Evolutionary conservation across 805 yeast species (phyloP), one percentile per base, ranked within the genome.

Genomic region (Candida lessepsii): DNA sequence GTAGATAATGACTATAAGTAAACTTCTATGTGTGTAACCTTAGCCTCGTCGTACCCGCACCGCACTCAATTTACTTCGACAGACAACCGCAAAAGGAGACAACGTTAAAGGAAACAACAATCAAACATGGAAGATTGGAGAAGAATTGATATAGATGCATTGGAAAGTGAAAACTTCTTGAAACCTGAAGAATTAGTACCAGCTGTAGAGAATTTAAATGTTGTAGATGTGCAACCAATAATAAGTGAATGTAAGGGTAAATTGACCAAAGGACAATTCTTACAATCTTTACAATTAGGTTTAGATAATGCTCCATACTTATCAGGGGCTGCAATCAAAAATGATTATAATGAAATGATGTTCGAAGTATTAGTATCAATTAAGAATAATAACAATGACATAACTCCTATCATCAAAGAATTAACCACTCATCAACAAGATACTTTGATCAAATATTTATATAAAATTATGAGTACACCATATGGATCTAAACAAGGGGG

Each of bases 141-240:
- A 76, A 81, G 93, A 75, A 87, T 91, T 52, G 96, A 93, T 61
- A 81, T 93, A 39, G 98, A 93, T 63, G 86, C 88, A 13, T 81
- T 80, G 49, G 96, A 90, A 57, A 86, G 95, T 3, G 96, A 90
- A 34, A 76, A 75, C 51, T 80, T 78, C 53, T 62, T 86, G 47
- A 71, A 82, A 23, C 71, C 73, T 32, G 79, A 75, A 49, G 91
- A 86, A 37, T 71, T 86, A 53, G 63, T 75, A 15, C 81, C 83
- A 9, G 71, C 75, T 47, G 62, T 72, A 30, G 39, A 65, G 71
- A 28, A 59, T 60, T 16, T 47, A 3, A 37, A 74, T 3, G 54
- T 54, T 24, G 57, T 69, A 28, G 87, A 84, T 34, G 65, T 87
- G 32, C 76, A 71, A 40, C 61, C 75, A 9, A 65, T 75, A 37